phyloP scores from a whole-genome alignment of 2,329 filamentous ascomycete genomes.

The Colletotrichum sp. region DNA sequence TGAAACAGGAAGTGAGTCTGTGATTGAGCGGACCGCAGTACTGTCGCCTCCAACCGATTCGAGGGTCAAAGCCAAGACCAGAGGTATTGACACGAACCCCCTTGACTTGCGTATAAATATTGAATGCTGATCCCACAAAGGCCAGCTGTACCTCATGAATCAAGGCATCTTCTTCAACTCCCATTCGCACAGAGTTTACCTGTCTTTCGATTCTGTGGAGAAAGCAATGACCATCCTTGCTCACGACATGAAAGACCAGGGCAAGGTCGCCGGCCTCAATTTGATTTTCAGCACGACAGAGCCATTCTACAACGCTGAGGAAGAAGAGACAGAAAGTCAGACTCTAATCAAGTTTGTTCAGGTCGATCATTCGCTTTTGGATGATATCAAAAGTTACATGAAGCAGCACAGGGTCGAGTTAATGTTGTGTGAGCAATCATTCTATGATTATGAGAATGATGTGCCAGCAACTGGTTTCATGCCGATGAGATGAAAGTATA shows the following conservation, averaged over 20 bases:
- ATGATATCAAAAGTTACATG: not conserved
- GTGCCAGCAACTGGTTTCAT: not conserved
- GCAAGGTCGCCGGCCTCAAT: not conserved
- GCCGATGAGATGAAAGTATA: not conserved
- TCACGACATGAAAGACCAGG: not conserved
- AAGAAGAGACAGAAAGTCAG: not conserved
- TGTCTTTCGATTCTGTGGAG: not conserved
- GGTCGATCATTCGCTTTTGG: not conserved
- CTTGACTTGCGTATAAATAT: too few species aligned
- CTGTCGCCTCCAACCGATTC: not conserved
- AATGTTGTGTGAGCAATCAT: not conserved
- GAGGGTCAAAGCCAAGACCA: not conserved
- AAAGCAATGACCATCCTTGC: not conserved
- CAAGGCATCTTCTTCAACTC: not conserved
- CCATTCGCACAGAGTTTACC: not conserved
- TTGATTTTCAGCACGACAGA: not conserved
- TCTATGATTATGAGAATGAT: not conserved
- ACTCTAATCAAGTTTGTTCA: not conserved
- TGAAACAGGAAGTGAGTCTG: accelerated
- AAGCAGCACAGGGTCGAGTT: not conserved
- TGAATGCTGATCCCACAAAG: not conserved
- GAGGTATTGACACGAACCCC: too few species aligned
- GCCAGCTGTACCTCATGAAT: not conserved
- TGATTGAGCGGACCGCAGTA: not conserved
- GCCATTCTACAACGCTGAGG: not conserved